phyloP scores from a whole-genome alignment of 805 yeast genomes.

The Grigorovia yakushimaensis region DNA sequence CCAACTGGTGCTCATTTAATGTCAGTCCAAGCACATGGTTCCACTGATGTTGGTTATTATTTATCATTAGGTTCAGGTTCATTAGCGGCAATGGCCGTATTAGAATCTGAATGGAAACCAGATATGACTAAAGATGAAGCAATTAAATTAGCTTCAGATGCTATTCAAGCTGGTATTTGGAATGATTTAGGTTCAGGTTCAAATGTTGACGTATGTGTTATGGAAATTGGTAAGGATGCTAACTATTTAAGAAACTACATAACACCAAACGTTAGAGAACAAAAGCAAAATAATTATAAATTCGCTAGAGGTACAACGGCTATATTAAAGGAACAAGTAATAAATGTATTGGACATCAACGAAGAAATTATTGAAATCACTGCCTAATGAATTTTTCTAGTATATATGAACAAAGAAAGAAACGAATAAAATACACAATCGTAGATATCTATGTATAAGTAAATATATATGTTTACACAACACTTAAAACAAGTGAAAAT shows the following conservation, averaged over 20 bases:
- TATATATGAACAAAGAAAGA: neutral
- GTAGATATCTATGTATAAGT: no score
- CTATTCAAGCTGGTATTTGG: conserved; percentile 97
- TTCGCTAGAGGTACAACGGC: conserved; percentile 94
- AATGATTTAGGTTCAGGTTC: conserved; percentile 98
- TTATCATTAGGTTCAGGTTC: conserved; percentile 94
- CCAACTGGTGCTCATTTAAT: conserved; percentile 92
- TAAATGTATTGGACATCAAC: conserved; percentile 56
- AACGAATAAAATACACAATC: no score
- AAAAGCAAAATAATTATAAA: conserved; percentile 73
- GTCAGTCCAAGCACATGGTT: conserved; percentile 95
- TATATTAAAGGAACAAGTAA: conserved; percentile 57
- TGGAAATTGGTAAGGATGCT: conserved; percentile 90
- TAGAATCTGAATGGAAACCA: conserved; percentile 80
- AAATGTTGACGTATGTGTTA: conserved; percentile 92
- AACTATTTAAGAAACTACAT: conserved; percentile 73
- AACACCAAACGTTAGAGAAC: conserved; percentile 81
- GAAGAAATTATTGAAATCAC: conserved; percentile 36
- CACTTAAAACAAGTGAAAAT: no score
- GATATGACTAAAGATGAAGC: conserved; percentile 81
- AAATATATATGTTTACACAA: no score
- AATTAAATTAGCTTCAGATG: conserved; percentile 80
- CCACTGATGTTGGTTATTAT: conserved; percentile 91
- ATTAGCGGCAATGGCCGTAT: conserved; percentile 95
- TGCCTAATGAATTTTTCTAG: neutral